Evolutionary conservation across 2,329 filamentous ascomycete species (phyloP), one percentile per base, ranked within the genome.

Genomic region (Claviceps sorghi): DNA sequence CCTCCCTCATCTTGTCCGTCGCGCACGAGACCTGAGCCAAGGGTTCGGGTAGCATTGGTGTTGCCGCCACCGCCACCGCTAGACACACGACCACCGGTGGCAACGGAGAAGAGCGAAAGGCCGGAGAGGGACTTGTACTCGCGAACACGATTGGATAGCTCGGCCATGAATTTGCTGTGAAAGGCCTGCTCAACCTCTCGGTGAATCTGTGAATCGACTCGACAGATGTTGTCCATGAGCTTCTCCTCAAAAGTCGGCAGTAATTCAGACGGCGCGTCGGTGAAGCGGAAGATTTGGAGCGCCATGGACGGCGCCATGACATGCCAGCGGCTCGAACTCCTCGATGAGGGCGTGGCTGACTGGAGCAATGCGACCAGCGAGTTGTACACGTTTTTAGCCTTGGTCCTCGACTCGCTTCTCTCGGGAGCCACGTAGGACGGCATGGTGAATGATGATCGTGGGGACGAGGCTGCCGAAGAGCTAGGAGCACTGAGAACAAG

Each of bases 221-320:
- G 65, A 52, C 67, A 69, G 17, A 79, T 62, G 49, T 71, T 71
- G 29, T 65, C 65, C 4, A 67, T 65, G 11, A 79, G 67, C 58
- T 72, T 73, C n/a, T 69, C 65, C 58, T 80, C 77, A 36, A 79
- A 72, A 1, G 66, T 65, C 1, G 69, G 59, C 11, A 79, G 68
- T 57, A 72, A 69, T 22, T 73, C 69, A 34, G 67, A 64, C 1
- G 76, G 74, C 0, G 73, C 73, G 48, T 76, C 71, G 49, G 74
- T 75, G 58, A 69, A 75, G n/a, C 78, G 75, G 65, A 79, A 76
- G 26, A 81, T 78, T 63, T 81, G 75, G 11, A 80, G 66, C 1
- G 77, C 77, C 60, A 80, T 69, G 2, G 74, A 70, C 3, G 76
- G 71, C 2, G 72, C 72, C 55, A 80, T 72, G 4, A 68, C 67